Evolutionary conservation across 139 green algal genomes (phyloP).

Genomic region (Auxenochlorella pyrenoidosa): DNA sequence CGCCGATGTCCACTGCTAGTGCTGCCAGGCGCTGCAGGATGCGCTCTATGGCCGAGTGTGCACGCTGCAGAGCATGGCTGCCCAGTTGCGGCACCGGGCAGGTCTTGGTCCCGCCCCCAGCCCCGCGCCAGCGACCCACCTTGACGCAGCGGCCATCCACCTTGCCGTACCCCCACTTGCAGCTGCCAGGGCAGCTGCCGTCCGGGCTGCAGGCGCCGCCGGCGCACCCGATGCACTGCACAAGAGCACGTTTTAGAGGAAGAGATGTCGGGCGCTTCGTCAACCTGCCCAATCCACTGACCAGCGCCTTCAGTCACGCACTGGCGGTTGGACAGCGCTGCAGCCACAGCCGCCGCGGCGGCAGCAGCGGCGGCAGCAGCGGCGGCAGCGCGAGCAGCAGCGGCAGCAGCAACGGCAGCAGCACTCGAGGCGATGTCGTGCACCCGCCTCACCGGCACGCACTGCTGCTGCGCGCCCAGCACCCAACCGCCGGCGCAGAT

Average conservation of each 20-base stretch:
- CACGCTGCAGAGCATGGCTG: no score
- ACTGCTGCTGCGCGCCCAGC: not conserved
- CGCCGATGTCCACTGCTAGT: no score
- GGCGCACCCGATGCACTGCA: not conserved
- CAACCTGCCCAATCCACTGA: no score
- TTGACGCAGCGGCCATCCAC: not conserved
- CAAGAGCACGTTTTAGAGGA: not conserved
- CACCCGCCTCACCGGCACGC: not conserved
- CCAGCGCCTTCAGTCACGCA: no score
- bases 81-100: no score
- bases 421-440: no score
- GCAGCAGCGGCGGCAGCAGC: not conserved
- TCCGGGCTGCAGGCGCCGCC: not conserved
- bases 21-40: no score
- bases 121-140: not conserved
- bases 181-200: not conserved
- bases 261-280: not conserved
- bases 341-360: not conserved
- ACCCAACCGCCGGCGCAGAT: not conserved
- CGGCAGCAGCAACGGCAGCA: no score
- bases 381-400: not conserved
- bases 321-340: no score
- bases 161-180: not conserved
- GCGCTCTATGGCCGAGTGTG: no score
- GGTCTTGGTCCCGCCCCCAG: no score